A percentile compares a stretch with the other conserved stretches of the same genome.
Evolutionary conservation across 2,329 filamentous ascomycete species (phyloP).

Genomic region (Paracorniculantispora psalliotae): DNA sequence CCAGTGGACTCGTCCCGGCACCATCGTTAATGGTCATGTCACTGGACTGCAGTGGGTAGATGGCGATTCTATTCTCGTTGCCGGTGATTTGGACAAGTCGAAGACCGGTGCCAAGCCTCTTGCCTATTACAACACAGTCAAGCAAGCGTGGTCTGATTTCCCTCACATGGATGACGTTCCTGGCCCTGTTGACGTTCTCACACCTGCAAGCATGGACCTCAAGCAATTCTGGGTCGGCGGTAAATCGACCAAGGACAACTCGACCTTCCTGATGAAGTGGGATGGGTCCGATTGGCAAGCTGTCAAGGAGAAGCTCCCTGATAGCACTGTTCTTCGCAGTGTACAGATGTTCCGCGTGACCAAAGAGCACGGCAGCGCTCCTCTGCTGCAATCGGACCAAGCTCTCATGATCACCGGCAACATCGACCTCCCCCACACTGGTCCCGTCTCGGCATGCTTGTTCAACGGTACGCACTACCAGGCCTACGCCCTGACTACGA

Average conservation of each 20-base stretch:
- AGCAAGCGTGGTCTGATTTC: slow-evolving; percentile 61
- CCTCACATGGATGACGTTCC: slow-evolving; percentile 62
- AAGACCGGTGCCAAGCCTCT: slow-evolving; percentile 59
- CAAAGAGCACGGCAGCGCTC: slow-evolving; percentile 58
- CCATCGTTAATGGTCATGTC: slow-evolving; percentile 64
- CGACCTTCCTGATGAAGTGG: slow-evolving; percentile 76
- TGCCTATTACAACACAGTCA: slow-evolving; percentile 65
- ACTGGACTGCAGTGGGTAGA: slow-evolving; percentile 71
- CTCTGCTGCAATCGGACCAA: slow-evolving; percentile 62
- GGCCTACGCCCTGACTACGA: slow-evolving; percentile 77
- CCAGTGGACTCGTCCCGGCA: slow-evolving; percentile 78
- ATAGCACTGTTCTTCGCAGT: slow-evolving; percentile 65
- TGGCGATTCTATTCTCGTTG: slow-evolving; percentile 66
- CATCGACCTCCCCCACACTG: slow-evolving; percentile 69
- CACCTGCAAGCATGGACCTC: slow-evolving; percentile 65
- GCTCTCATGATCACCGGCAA: slow-evolving; percentile 80
- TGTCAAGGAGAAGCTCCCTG: slow-evolving; percentile 57
- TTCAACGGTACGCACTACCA: slow-evolving; percentile 77
- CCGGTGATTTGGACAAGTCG: slow-evolving; percentile 68
- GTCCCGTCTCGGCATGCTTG: slow-evolving; percentile 77
- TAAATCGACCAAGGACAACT: slow-evolving; percentile 55
- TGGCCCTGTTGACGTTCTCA: slow-evolving; percentile 73
- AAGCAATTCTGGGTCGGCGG: slow-evolving; percentile 81
- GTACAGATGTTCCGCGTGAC: slow-evolving; percentile 76
- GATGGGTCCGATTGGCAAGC: slow-evolving; percentile 67